Evolutionary conservation across 352 stramenopile species (phyloP).

Genomic region (Globisporangium megalacanthum): DNA sequence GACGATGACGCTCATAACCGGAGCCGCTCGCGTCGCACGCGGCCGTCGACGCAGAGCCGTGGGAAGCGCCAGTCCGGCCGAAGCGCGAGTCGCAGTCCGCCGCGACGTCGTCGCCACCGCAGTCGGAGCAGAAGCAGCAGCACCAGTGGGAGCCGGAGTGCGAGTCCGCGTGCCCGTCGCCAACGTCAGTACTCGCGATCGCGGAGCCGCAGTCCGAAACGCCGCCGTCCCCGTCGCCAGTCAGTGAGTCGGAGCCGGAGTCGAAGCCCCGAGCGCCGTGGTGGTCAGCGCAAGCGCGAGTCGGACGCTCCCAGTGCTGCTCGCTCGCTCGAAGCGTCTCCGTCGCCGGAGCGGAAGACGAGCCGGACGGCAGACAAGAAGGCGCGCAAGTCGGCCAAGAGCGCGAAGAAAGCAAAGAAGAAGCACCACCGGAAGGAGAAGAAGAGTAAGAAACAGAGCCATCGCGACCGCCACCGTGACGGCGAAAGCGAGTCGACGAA

Average conservation of each 20-base stretch:
- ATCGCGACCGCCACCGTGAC: constrained; percentile 18
- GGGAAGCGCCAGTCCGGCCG: constrained; percentile 6
- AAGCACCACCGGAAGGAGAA: constrained; percentile 43
- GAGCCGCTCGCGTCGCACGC: constrained; percentile 4
- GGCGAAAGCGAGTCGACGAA: constrained; percentile 22
- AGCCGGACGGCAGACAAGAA: constrained; percentile 23
- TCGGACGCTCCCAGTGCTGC: no score
- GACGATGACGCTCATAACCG: constrained; percentile 1
- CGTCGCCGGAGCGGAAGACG: constrained; percentile 19
- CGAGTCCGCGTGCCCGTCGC: constrained; percentile 2
- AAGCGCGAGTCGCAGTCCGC: constrained; percentile 11
- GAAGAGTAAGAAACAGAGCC: constrained; percentile 22
- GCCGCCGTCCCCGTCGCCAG: constrained; percentile 5
- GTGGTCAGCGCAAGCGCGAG: not conserved
- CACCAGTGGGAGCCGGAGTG: constrained; percentile 8
- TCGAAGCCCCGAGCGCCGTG: not conserved
- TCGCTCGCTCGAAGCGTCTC: not conserved
- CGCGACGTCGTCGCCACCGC: not conserved
- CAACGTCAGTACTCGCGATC: no score
- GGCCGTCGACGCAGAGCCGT: constrained; percentile 11
- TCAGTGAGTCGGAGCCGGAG: constrained; percentile 15
- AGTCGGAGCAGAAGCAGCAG: constrained; percentile 5
- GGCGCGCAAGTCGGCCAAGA: constrained; percentile 23
- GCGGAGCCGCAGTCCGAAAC: constrained; percentile 20
- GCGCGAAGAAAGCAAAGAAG: constrained; percentile 34